phyloP scores from a whole-genome alignment of 2,329 filamentous ascomycete species.

The Pseudocercospora eumusae region DNA sequence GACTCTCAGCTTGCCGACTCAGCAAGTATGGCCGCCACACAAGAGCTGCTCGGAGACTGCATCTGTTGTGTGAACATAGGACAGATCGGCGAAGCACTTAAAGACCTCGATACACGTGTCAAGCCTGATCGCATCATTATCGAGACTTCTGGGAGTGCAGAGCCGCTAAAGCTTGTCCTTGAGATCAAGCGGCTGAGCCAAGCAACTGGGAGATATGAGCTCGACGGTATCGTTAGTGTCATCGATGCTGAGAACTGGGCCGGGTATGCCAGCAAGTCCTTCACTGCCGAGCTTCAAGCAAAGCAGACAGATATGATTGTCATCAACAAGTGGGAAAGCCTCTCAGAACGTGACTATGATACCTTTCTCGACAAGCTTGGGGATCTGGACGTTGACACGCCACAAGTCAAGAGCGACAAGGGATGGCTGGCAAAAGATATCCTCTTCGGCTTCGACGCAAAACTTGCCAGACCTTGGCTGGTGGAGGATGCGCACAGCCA shows the following conservation, averaged over 20 bases:
- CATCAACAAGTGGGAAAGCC: conserved; percentile 88
- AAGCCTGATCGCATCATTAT: conserved; percentile 83
- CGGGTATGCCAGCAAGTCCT: conserved; percentile 87
- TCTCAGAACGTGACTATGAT: conserved; percentile 73
- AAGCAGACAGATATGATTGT: conserved; percentile 87
- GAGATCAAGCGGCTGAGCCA: conserved; percentile 78
- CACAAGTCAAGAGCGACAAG: conserved; percentile 78
- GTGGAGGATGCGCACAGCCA: conserved; percentile 42
- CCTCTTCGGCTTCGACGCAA: conserved; percentile 84
- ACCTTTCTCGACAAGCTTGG: conserved; percentile 75
- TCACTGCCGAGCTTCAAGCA: conserved; percentile 85
- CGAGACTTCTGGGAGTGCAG: conserved; percentile 84
- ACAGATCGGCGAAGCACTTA: conserved; percentile 77
- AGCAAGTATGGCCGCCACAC: conserved; percentile 81
- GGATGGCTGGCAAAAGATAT: conserved; percentile 77
- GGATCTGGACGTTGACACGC: conserved; percentile 74
- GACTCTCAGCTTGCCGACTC: conserved; percentile 88
- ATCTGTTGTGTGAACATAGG: conserved; percentile 99
- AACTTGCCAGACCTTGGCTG: conserved; percentile 60
- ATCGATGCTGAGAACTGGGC: conserved; percentile 95
- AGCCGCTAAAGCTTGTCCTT: conserved; percentile 83
- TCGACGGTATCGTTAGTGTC: conserved; percentile 87
- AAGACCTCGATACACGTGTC: conserved; percentile 65
- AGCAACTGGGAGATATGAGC: conserved; percentile 68
- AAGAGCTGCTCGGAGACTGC: conserved; percentile 92